phyloP scores from a whole-genome alignment of 2,329 filamentous ascomycete genomes.

The Epicoccum nigrum region DNA sequence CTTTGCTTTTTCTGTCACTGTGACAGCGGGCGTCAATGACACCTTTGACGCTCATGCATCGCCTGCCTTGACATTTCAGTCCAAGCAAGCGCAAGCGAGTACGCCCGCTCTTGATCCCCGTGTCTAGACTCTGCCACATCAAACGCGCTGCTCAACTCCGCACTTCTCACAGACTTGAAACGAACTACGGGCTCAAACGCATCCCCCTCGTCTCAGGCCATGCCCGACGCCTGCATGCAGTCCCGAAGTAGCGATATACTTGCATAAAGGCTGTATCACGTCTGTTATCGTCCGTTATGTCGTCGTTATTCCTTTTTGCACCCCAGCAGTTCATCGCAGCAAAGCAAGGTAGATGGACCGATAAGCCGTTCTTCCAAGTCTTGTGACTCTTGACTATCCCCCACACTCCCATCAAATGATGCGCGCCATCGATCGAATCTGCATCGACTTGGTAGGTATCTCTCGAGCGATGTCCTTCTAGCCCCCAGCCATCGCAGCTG shows the following conservation, averaged over 20 bases:
- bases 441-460: slow-evolving; percentile 3
- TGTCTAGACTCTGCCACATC: slow-evolving; percentile 5
- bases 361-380: slow-evolving; percentile 10
- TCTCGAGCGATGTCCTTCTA: slow-evolving; percentile 6
- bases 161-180: slow-evolving; percentile 20
- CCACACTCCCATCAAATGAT: slow-evolving; percentile 12
- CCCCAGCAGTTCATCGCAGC: slow-evolving; percentile 2
- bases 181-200: slow-evolving; percentile 18
- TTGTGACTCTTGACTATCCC: slow-evolving; percentile 16
- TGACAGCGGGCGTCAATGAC: slow-evolving; percentile 6
- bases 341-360: slow-evolving; percentile 16
- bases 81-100: slow-evolving; percentile 10
- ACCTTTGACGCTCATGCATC: slow-evolving; percentile 8
- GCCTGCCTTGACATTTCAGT: background rate
- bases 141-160: slow-evolving; percentile 11
- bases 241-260: slow-evolving; percentile 9
- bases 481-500: slow-evolving; percentile 1
- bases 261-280: slow-evolving; percentile 9
- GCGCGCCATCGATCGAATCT: slow-evolving; percentile 16
- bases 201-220: slow-evolving; percentile 17
- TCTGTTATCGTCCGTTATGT: slow-evolving; percentile 14
- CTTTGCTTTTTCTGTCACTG: background rate
- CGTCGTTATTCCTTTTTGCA: slow-evolving; percentile 2
- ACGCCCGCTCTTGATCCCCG: background rate
- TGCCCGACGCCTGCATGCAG: slow-evolving; percentile 6